Base-by-base conservation (phyloP, 2,329 filamentous ascomycete species). In the Torrubiella hemipterigena region DNA sequence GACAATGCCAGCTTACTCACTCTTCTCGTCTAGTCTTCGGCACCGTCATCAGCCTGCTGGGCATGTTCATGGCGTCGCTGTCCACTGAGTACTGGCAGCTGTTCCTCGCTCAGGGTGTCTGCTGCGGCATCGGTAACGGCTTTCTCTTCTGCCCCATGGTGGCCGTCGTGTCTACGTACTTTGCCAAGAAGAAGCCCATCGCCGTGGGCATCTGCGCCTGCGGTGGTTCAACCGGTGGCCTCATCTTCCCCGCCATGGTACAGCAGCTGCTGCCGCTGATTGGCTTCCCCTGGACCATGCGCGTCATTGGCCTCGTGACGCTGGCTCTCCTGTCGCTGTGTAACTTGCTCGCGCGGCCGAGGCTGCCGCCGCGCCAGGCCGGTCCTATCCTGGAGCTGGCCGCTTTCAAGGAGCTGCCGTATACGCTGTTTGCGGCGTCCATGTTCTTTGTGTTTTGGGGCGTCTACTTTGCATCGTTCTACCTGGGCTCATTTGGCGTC, bases 121-220 rank as follows among this genome's bases (percentile, higher is more conserved):
- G 58, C 33, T 45, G 53, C 7, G 61, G 62, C 4, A 22, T 63
- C 6, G 67, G 67, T 3, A 56, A 61, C 17, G 70, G 67, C n/a
- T 59, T 62, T 34, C 49, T 73, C 13, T 73, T 67, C 48, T 57
- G 68, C 17, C 63, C 70, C 4, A 58, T 62, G 12, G 59, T 75
- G 20, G 65, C 69, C 8, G 59, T 76, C 24, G 52, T 77, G 6
- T 63, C 69, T 3, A 65, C 69, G 28, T 76, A 73, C 42, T 78
- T 78, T 44, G 55, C 54, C 17, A 58, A 54, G 26, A 61, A 56
- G 33, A 57, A 67, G 35, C 61, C 59, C 1, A 45, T 77, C 4
- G 71, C 67, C 5, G 63, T 74, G 27, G 72, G 70, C 2, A 46
- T 76, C 4, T 64, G 67, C 3, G 67, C 70, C 3, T 64, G 61